Evolutionary conservation across 371 early-diverging fungal genomes (phyloP), one percentile per base, ranked within the genome.

Genomic region (Rhizomucor miehei): DNA sequence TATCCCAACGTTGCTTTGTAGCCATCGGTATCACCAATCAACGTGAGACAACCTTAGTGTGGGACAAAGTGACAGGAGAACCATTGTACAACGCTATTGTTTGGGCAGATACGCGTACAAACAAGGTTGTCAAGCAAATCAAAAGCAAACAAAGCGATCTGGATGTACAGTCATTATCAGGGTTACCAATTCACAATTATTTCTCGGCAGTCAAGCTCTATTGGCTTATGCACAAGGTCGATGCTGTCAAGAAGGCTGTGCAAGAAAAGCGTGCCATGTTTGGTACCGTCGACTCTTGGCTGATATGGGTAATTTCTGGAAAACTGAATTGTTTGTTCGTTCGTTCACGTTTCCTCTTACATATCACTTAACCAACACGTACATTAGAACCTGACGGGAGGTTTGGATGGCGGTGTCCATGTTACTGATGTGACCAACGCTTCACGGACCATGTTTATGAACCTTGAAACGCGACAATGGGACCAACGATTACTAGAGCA

Each of bases 351-450:
- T n/a, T n/a, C n/a, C n/a, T n/a, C n/a, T n/a, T n/a, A n/a, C n/a
- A 17, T 29, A 46, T 24, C 34, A 39, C 21, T 29, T 40, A 34
- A 51, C 37, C 4, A 38, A 39, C 48, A 14, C 23, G 14, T 17
- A 21, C 34, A n/a, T n/a, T 71, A 92, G 86, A 90, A 91, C 61
- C 71, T 95, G 58, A 89, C 93, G 0, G 93, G 93, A 44, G 87
- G 86, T 29, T 62, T 52, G 9, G 49, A 79, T 14, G 84, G 84
- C 4, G 88, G 89, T 35, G 68, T 85, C 9, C 89, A 90, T 66
- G 82, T 87, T 9, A 95, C 95, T 0, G 97, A 97, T 66, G 92
- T 93, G 11, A 90, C 96, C 46, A 97, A 95, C 67, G 97, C 97
- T 16, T 86, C 87, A 54, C 85, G 97, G 29, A 95, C 95, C 9